Evolutionary conservation across 140 eudicot genomes (phyloP).

Genomic region (Ambrosia hybrid): DNA sequence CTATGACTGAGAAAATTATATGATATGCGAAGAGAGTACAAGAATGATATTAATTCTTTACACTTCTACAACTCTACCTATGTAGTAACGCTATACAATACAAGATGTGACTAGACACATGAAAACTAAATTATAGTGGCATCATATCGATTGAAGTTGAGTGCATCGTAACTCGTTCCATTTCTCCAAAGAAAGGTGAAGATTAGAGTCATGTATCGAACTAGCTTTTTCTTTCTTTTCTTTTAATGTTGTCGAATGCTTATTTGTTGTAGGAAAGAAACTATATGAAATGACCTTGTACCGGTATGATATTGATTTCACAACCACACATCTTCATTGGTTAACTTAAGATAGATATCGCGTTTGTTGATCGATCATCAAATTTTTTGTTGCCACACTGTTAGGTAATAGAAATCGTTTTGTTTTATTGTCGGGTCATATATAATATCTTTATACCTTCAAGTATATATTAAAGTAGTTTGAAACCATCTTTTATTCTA

Average conservation of each 20-base stretch:
- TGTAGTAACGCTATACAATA: neutral
- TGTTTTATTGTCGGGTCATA: neutral
- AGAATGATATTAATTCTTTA: neutral
- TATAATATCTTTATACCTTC: neutral
- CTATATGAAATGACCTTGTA: neutral
- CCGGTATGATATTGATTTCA: neutral
- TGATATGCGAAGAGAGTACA: too few species aligned
- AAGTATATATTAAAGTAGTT: neutral
- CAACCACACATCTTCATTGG: conserved; percentile 5
- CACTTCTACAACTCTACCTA: neutral
- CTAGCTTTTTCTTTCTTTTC: neutral
- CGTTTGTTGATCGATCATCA: neutral
- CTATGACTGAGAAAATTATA: too few species aligned
- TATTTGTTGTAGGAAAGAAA: conserved; percentile 14
- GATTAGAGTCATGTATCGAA: conserved; percentile 10
- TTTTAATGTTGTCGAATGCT: conserved; percentile 9
- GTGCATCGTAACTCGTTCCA: conserved; percentile 20
- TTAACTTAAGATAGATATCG: neutral
- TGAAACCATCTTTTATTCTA: neutral
- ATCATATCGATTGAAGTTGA: conserved; percentile 10
- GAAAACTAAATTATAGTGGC: conserved; percentile 5
- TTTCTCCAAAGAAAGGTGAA: conserved; percentile 11
- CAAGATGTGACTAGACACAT: neutral
- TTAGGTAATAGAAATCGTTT: neutral
- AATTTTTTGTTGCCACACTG: neutral